A percentile compares a stretch with the other conserved stretches of the same genome.
These are phyloP conservation scores for Lycium ferocissimum DNA, from an alignment of 257 asterid species.

Conservation along the genomic window DNA sequence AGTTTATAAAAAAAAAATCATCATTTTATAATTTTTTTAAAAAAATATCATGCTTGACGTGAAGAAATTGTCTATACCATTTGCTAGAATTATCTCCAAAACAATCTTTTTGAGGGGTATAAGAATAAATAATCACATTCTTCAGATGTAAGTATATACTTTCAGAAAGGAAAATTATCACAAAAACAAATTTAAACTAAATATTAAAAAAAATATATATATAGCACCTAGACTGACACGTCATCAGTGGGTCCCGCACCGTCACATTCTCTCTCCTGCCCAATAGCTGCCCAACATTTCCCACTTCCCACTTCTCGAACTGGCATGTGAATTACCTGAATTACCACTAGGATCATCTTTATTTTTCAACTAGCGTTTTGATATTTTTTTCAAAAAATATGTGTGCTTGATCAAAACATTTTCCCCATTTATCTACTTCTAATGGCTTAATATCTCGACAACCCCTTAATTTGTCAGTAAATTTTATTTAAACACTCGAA, in stretches of 20 bases:
- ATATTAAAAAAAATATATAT: not conserved
- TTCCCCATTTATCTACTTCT: not conserved
- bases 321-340: not conserved
- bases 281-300: slow-evolving; percentile 50
- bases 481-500: no score
- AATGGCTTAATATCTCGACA: no score
- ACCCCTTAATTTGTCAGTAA: no score
- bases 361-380: not conserved
- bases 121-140: not conserved
- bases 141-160: not conserved
- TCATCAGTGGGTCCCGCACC: slow-evolving; percentile 63
- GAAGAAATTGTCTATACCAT: no score
- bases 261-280: slow-evolving; percentile 53
- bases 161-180: not conserved
- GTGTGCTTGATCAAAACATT: not conserved
- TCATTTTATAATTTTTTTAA: no score
- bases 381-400: no score
- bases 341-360: not conserved
- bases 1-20: no score
- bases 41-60: no score
- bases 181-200: not conserved
- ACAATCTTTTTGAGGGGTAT: not conserved
- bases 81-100: not conserved
- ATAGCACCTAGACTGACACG: slow-evolving; percentile 46
- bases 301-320: slow-evolving; percentile 37